Evolutionary conservation across 495 filamentous ascomycete species (phyloP).

Genomic region (Lasiosphaeria hispida): DNA sequence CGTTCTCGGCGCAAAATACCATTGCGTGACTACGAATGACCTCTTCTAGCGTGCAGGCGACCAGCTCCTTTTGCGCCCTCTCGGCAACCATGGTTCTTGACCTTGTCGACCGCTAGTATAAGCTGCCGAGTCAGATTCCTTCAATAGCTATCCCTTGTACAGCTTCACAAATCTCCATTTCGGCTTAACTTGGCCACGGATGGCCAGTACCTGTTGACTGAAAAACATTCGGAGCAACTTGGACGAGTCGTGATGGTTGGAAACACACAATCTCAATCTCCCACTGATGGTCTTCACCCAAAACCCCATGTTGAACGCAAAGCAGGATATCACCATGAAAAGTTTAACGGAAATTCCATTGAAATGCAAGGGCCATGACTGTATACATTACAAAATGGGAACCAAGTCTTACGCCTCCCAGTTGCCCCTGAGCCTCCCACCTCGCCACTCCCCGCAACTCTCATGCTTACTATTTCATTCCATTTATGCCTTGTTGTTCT

Average conservation of each 20-base stretch:
- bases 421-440: constrained; percentile 29
- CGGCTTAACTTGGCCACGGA: too few species aligned
- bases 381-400: constrained; percentile 33
- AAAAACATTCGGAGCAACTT: too few species aligned
- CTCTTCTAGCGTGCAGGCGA: constrained; percentile 84
- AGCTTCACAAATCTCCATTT: too few species aligned
- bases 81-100: constrained; percentile 66
- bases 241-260: too few species aligned
- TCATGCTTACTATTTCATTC: constrained; percentile 22
- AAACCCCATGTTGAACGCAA: too few species aligned
- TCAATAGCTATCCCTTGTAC: too few species aligned
- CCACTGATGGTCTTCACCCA: too few species aligned
- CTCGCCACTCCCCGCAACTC: constrained; percentile 18
- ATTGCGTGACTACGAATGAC: constrained; percentile 83
- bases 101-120: constrained; percentile 73
- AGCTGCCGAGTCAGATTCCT: constrained; percentile 78
- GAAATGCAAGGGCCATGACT: constrained; percentile 36
- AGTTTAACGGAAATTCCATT: constrained; percentile 23
- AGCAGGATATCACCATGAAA: too few species aligned
- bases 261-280: too few species aligned
- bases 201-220: too few species aligned
- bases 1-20: constrained; percentile 93
- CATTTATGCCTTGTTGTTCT: constrained; percentile 38
- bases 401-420: constrained; percentile 35
- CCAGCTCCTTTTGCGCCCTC: constrained; percentile 68